A percentile compares a stretch with the other conserved stretches of the same genome.
Conservation (phyloP, 176 grass and related monocot genomes). For the Thinopyrum elongatum region DNA sequence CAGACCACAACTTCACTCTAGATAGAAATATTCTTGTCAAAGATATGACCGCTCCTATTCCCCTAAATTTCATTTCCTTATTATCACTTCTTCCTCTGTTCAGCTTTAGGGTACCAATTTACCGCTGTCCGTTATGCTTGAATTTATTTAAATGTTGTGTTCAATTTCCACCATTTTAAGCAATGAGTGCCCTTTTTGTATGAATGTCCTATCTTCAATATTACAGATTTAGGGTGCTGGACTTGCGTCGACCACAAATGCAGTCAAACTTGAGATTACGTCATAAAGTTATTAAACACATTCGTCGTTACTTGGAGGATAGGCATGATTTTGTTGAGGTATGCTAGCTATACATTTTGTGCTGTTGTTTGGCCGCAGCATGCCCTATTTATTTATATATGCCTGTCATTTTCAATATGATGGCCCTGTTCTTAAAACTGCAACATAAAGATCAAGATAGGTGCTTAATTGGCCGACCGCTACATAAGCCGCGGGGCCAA, state of each 20-base stretch:
- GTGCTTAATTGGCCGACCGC: neutral
- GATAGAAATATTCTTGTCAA: neutral
- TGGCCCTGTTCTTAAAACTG: neutral
- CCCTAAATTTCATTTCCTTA: neutral
- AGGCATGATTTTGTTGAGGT: constrained; percentile 96
- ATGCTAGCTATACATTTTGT: constrained; percentile 26
- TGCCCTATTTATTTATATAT: neutral
- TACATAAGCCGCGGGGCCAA: neutral
- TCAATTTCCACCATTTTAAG: neutral
- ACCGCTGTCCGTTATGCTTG: neutral
- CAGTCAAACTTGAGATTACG: constrained; percentile 88
- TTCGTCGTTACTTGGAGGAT: constrained; percentile 92
- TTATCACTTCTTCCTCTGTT: neutral
- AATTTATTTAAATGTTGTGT: neutral
- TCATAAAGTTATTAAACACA: constrained; percentile 89
- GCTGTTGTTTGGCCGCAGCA: neutral
- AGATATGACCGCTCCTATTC: neutral
- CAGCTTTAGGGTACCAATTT: neutral
- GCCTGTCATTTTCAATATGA: neutral
- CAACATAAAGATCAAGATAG: neutral
- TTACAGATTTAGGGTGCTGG: constrained; percentile 85
- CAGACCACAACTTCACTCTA: neutral
- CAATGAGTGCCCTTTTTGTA: neutral
- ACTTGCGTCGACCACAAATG: constrained; percentile 89
- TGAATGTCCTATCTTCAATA: neutral